A percentile compares a stretch with the other conserved stretches of the same genome.
phyloP scores from a whole-genome alignment of 305 asterid species.

The Fraxinus nigra region DNA sequence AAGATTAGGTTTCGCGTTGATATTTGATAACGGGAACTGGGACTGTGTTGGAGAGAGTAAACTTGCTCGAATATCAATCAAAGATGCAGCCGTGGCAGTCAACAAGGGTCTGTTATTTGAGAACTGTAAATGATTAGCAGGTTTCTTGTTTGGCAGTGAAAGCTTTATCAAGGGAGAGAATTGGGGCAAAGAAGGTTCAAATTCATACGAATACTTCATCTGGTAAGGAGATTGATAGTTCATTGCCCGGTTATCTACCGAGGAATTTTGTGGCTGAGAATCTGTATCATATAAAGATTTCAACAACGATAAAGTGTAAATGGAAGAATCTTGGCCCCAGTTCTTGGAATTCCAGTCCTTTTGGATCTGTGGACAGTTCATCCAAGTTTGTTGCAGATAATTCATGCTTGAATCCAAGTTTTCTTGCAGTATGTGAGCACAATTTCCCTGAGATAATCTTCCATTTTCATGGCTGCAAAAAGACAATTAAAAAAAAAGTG shows the following conservation, averaged over 20 bases:
- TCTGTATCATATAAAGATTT: conserved; percentile 9
- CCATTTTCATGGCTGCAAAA: conserved; percentile 36
- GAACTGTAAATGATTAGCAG: not conserved
- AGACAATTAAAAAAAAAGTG: conserved; percentile 26
- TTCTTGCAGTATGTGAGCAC: conserved; percentile 23
- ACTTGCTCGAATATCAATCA: conserved; percentile 10
- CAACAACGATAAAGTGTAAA: not conserved
- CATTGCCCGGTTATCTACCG: not conserved
- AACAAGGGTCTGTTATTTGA: not conserved
- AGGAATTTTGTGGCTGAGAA: not conserved
- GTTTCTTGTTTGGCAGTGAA: conserved; percentile 13
- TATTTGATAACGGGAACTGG: conserved; percentile 18
- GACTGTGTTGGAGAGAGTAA: conserved; percentile 23
- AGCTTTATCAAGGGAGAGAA: conserved; percentile 24
- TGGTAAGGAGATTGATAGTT: conserved; percentile 21
- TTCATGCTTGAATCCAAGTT: conserved; percentile 29
- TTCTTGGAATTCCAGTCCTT: conserved; percentile 22
- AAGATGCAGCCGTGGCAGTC: conserved; percentile 6
- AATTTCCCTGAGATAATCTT: conserved; percentile 17
- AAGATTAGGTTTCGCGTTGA: conserved; percentile 4
- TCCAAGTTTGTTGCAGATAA: conserved; percentile 28
- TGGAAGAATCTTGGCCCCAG: conserved; percentile 25
- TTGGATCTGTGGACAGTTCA: conserved; percentile 21
- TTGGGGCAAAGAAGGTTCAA: conserved; percentile 24
- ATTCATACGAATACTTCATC: conserved; percentile 19